A percentile compares a stretch with the other conserved stretches of the same genome.
These are phyloP conservation scores for Alnus rubra DNA, from an alignment of 306 rosid species.

Conservation along the genomic window DNA sequence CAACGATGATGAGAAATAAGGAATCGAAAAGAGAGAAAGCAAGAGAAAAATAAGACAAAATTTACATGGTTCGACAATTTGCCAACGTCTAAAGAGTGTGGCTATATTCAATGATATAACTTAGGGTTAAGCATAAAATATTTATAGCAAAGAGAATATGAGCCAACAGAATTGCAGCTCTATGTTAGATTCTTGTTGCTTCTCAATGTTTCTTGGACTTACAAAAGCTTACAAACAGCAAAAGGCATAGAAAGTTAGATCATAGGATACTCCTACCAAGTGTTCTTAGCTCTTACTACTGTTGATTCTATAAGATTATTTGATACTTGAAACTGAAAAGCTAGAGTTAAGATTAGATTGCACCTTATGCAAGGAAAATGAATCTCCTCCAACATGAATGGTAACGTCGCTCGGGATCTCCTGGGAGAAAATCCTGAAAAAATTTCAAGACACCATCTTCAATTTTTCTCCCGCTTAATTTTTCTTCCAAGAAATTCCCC, in stretches of 20 bases:
- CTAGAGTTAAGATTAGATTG: slow-evolving; percentile 6
- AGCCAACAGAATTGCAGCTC: background rate
- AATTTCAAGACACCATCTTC: slow-evolving; percentile 29
- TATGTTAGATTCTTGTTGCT: slow-evolving; percentile 15
- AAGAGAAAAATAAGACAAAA: no score
- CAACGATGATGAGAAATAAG: no score
- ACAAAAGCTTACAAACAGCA: background rate
- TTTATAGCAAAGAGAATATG: no score
- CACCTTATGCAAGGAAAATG: slow-evolving; percentile 93
- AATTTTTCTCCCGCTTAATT: slow-evolving; percentile 1
- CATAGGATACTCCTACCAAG: background rate
- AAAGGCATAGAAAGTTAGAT: background rate
- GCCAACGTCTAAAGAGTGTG: no score
- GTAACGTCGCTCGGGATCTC: slow-evolving; percentile 94
- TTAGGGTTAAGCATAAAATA: no score
- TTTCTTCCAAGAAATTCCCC: slow-evolving; percentile 13
- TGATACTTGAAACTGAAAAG: slow-evolving; percentile 10
- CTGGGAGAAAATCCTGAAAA: slow-evolving; percentile 87
- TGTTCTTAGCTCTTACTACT: background rate
- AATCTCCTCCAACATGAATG: slow-evolving; percentile 69
- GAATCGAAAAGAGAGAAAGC: no score
- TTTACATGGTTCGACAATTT: no score
- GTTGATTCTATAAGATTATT: slow-evolving; percentile 1
- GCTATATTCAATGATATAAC: no score
- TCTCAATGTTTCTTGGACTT: slow-evolving; percentile 13